These are phyloP conservation scores for Blastocystis sp. DNA, from an alignment of 352 stramenopile genomes.

Conservation along the genomic window DNA sequence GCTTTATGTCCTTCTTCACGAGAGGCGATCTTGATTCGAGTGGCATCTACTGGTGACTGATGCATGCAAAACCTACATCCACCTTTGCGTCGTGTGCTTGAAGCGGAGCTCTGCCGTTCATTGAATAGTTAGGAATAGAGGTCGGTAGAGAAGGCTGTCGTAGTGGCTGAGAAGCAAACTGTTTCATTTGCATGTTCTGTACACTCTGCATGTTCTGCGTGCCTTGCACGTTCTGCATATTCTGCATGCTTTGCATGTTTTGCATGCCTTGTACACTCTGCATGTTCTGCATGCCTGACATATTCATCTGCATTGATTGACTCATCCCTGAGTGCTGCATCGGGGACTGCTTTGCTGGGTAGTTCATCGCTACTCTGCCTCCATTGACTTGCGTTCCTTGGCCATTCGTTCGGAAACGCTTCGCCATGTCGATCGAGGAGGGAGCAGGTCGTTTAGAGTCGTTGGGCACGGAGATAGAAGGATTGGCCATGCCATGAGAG, in stretches of 20 bases:
- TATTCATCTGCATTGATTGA: neutral
- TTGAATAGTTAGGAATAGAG: neutral
- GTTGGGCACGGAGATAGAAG: neutral
- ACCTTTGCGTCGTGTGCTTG: too few species aligned
- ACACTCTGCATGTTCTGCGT: neutral
- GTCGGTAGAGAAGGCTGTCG: neutral
- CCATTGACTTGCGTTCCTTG: neutral
- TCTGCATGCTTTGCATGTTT: neutral
- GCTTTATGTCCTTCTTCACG: neutral
- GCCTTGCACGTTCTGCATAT: neutral
- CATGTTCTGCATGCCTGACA: neutral
- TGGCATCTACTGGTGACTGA: neutral
- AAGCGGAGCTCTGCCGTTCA: neutral
- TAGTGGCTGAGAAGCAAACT: neutral
- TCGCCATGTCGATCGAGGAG: neutral
- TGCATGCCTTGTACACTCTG: neutral
- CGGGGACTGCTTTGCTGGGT: neutral
- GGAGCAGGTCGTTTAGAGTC: neutral
- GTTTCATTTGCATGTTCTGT: neutral
- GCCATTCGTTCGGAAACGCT: neutral
- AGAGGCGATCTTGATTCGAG: neutral
- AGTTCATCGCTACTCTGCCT: neutral
- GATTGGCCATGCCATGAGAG: neutral
- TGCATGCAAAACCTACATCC: neutral
- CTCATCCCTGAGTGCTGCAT: neutral